Evolutionary conservation across 495 filamentous ascomycete species (phyloP).

Genomic region (Oleoguttula mirabilis): DNA sequence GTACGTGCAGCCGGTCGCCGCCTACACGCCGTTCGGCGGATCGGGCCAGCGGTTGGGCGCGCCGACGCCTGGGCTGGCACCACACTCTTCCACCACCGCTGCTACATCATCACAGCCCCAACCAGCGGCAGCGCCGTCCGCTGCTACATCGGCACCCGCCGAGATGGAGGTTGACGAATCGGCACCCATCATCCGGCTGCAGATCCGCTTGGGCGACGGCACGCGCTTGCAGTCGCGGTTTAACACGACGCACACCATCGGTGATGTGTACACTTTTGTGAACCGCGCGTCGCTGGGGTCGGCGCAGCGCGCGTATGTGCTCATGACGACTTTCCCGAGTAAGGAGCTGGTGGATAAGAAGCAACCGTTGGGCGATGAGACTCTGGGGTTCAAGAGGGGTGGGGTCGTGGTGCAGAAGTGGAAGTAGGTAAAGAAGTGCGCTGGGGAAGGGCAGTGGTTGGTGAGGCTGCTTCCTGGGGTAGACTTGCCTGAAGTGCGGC

Average conservation of each 20-base stretch:
- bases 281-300: constrained; percentile 49
- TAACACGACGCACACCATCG: constrained; percentile 82
- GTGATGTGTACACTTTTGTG: constrained; percentile 83
- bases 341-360: constrained; percentile 74
- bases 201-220: constrained; percentile 84
- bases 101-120: constrained; percentile 24
- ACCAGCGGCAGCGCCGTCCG: constrained; percentile 30
- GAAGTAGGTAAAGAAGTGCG: no score
- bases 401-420: constrained; percentile 87
- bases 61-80: constrained; percentile 57
- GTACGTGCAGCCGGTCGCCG: constrained; percentile 67
- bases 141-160: constrained; percentile 25
- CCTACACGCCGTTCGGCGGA: constrained; percentile 78
- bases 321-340: constrained; percentile 94
- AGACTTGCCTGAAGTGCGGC: no score
- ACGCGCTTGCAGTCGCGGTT: constrained; percentile 76
- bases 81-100: constrained; percentile 28
- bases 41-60: constrained; percentile 80
- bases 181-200: constrained; percentile 64
- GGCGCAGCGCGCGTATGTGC: constrained; percentile 52
- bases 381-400: constrained; percentile 70
- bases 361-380: constrained; percentile 56
- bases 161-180: constrained; percentile 56
- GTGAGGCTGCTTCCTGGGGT: no score
- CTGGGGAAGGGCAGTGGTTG: no score